phyloP scores from a whole-genome alignment of 345 rosid species.

The Camelina sativa region DNA sequence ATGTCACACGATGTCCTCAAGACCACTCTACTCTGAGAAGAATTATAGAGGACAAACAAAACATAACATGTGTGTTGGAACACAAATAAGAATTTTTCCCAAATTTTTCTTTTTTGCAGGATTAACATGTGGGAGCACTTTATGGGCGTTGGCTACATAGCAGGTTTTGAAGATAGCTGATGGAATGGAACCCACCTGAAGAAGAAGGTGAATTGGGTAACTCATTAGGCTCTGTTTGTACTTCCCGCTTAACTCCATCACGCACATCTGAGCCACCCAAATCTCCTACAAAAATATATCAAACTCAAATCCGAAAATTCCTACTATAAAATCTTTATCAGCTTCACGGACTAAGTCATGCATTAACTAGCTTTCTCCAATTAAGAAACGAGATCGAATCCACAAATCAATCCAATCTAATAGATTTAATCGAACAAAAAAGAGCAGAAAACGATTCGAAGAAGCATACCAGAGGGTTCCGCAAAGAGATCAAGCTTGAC shows the following conservation, averaged over 20 bases:
- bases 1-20: slow-evolving; percentile 69
- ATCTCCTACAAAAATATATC: slow-evolving; percentile 55
- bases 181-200: slow-evolving; percentile 99
- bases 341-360: neutral
- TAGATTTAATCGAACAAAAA: neutral
- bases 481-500: slow-evolving; percentile 92
- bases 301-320: slow-evolving; percentile 1
- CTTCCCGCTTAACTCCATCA: slow-evolving; percentile 62
- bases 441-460: slow-evolving; percentile 14
- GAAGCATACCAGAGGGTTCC: slow-evolving; percentile 91
- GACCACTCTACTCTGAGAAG: slow-evolving; percentile 61
- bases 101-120: slow-evolving; percentile 52
- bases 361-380: neutral
- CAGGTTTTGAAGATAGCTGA: slow-evolving; percentile 83
- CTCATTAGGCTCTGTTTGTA: slow-evolving; percentile 63
- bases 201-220: slow-evolving; percentile 96
- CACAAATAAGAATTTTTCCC: slow-evolving; percentile 47
- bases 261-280: slow-evolving; percentile 87
- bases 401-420: neutral
- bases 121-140: slow-evolving; percentile 61
- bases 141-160: slow-evolving; percentile 80
- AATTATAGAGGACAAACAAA: slow-evolving; percentile 58
- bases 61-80: slow-evolving; percentile 53
- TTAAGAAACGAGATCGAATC: slow-evolving; percentile 11
- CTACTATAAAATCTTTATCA: neutral